Conservation (phyloP, 2,329 filamentous ascomycete species). For the Mollisiaceae sp. region DNA sequence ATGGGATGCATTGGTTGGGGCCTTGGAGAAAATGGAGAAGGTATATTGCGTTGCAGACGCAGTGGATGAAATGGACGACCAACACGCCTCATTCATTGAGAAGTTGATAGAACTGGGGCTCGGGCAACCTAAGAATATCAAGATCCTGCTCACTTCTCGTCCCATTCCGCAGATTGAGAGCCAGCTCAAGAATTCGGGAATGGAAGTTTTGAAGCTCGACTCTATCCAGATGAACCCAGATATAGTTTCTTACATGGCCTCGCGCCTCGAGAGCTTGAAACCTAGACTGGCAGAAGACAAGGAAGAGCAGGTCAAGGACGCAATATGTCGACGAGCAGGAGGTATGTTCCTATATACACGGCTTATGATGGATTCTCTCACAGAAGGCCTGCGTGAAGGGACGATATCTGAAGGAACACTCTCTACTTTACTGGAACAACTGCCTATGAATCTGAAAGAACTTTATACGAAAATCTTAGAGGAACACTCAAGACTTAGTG, state of each 20-base stretch:
- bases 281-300: too few relatives aligned
- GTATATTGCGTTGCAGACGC: constrained; percentile 55
- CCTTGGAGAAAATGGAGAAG: constrained; percentile 25
- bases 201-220: background rate
- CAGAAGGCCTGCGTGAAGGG: background rate
- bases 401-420: background rate
- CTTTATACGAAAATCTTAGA: background rate
- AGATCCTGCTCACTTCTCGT: background rate
- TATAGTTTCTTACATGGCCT: background rate
- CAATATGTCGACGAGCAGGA: too few relatives aligned
- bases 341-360: background rate
- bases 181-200: background rate
- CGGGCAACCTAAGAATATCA: background rate
- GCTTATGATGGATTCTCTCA: background rate
- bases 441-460: background rate
- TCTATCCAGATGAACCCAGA: background rate
- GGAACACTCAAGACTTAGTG: background rate
- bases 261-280: background rate
- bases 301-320: too few relatives aligned
- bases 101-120: constrained; percentile 32
- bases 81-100: constrained; percentile 44
- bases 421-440: too few relatives aligned
- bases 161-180: background rate
- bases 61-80: constrained; percentile 53
- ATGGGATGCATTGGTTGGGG: constrained; percentile 40